Evolutionary conservation across 1,284 basidiomycete species (phyloP).

Genomic region (Moniliophthora roreri): DNA sequence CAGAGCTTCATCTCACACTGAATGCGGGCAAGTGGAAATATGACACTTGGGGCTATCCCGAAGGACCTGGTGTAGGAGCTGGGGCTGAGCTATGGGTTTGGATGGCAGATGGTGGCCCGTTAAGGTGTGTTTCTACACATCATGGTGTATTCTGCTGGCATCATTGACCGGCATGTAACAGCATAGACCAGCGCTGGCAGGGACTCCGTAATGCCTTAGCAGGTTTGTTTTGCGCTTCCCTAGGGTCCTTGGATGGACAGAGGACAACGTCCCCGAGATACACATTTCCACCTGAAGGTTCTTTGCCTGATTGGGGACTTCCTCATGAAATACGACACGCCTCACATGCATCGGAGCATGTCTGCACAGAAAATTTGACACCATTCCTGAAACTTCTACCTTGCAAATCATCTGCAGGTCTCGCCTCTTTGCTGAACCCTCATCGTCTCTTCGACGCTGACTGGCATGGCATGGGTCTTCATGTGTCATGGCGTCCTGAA

Average conservation of each 20-base stretch:
- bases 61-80: slow-evolving; percentile 72
- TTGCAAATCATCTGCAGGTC: slow-evolving; percentile 88
- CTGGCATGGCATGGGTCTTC: slow-evolving; percentile 85
- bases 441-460: slow-evolving; percentile 85
- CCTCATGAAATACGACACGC: slow-evolving; percentile 70
- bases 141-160: no score
- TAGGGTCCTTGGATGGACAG: slow-evolving; percentile 74
- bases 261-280: slow-evolving; percentile 65
- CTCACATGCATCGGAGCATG: slow-evolving; percentile 76
- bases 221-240: slow-evolving; percentile 92
- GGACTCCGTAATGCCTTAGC: slow-evolving; percentile 87
- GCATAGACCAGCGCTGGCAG: slow-evolving; percentile 78
- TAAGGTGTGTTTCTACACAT: slow-evolving; percentile 43
- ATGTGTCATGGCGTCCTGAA: slow-evolving; percentile 60
- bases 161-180: no score
- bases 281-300: slow-evolving; percentile 60
- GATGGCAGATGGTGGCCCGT: slow-evolving; percentile 63
- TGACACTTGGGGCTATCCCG: slow-evolving; percentile 80
- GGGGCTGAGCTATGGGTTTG: slow-evolving; percentile 92
- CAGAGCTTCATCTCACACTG: slow-evolving; percentile 84
- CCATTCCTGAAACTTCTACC: slow-evolving; percentile 95
- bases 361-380: slow-evolving; percentile 97
- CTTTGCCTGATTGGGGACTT: slow-evolving; percentile 50
- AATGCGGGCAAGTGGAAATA: slow-evolving; percentile 94
- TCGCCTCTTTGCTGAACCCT: slow-evolving; percentile 85